A percentile compares a stretch with the other conserved stretches of the same genome.
phyloP scores from a whole-genome alignment of 257 asterid species.

The Solanum virginianum region DNA sequence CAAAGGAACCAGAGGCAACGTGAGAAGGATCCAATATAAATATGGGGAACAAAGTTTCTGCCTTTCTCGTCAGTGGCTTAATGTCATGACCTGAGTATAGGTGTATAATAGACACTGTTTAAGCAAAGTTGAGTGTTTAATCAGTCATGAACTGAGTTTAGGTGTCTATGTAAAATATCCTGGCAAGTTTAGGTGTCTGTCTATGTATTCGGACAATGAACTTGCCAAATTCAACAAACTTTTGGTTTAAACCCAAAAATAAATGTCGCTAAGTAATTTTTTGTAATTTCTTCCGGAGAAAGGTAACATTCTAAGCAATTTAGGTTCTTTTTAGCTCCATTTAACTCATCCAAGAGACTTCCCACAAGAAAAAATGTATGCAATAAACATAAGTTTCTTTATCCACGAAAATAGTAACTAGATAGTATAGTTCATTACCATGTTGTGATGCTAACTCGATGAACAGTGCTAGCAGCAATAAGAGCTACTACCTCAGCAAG shows the following conservation, averaged over 20 bases:
- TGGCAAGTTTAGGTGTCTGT: background rate
- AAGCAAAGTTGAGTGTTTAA: no score
- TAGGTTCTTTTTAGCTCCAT: background rate
- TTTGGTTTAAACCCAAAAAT: background rate
- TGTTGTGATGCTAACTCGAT: slow-evolving; percentile 95
- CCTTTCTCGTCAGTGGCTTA: background rate
- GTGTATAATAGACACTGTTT: background rate
- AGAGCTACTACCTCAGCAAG: slow-evolving; percentile 75
- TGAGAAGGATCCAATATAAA: background rate
- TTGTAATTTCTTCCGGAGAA: background rate
- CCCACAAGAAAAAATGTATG: background rate
- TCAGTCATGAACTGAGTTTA: background rate
- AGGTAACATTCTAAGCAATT: background rate
- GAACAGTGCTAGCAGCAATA: slow-evolving; percentile 86
- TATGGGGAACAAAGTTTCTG: background rate
- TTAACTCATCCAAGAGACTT: background rate
- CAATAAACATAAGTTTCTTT: background rate
- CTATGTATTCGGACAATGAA: background rate
- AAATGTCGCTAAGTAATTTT: background rate
- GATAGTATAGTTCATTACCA: slow-evolving; percentile 37
- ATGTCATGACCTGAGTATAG: background rate
- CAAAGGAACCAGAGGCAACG: background rate
- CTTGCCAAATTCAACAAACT: background rate
- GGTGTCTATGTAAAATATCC: background rate
- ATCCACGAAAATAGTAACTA: background rate